These are phyloP conservation scores for Cryptosporidium parvum DNA, from an alignment of 169 alveolate species.

Conservation along the genomic window DNA sequence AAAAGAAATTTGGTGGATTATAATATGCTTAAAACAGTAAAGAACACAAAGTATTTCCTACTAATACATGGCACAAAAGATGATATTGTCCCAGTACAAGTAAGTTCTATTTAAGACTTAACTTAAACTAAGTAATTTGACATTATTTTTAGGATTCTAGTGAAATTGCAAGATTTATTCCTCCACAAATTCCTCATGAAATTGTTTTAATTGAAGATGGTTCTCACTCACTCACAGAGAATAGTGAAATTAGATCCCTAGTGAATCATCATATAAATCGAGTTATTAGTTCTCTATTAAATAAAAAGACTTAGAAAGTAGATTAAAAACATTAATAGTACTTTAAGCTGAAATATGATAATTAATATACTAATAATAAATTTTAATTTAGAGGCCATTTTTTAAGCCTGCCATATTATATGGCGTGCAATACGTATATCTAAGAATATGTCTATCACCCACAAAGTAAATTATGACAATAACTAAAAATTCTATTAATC, in stretches of 20 bases:
- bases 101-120: background rate
- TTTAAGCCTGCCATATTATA: background rate
- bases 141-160: slow-evolving; percentile 44
- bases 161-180: slow-evolving; percentile 72
- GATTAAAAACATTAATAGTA: background rate
- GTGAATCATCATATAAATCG: slow-evolving; percentile 66
- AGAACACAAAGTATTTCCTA: slow-evolving; percentile 48
- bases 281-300: slow-evolving; percentile 18
- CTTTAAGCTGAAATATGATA: background rate
- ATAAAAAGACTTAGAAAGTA: background rate
- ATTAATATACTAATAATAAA: background rate
- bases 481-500: background rate
- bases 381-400: slow-evolving; percentile 1
- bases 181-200: slow-evolving; percentile 74
- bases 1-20: slow-evolving; percentile 60
- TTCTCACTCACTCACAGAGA: slow-evolving; percentile 66
- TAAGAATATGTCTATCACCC: slow-evolving; percentile 72
- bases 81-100: slow-evolving; percentile 61
- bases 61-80: slow-evolving; percentile 67
- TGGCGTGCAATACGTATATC: slow-evolving; percentile 57
- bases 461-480: slow-evolving; percentile 27
- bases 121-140: background rate
- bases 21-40: slow-evolving; percentile 24
- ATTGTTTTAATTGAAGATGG: slow-evolving; percentile 72
- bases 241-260: slow-evolving; percentile 49